Evolutionary conservation across 2,329 filamentous ascomycete genomes (phyloP), one percentile per base, ranked within the genome.

Genomic region (Clarireedia paspali): DNA sequence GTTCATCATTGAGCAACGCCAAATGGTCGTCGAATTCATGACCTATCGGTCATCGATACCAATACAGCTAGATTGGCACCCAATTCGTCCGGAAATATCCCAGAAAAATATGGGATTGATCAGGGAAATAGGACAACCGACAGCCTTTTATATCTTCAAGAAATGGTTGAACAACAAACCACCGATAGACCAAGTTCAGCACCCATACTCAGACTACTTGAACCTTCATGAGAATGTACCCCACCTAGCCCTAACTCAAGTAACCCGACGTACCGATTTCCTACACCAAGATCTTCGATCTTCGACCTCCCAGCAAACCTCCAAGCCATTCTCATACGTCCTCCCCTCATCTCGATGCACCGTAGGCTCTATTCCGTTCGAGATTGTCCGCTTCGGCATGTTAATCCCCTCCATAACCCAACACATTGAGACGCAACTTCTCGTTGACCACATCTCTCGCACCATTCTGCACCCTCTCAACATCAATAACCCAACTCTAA

Each of bases 341-440:
- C 66, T 85, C 3, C 77, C 78, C 0, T 65, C 73, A 1, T 61
- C 70, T 0, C 71, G 71, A n/a, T 81, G 82, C 53, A 75, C 66
- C 0, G 68, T 80, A 0, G 82, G 85, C 58, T 61, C 62, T 2
- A 63, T 81, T 2, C 73, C 77, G 0, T 64, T 73, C 6, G 68
- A 59, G 20, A 60, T 64, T 26, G 49, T 64, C n/a, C 65, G 64
- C 47, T 76, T 84, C 27, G 81, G 77, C 2, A 74, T 85, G 53
- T 75, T 94, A 39, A 77, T 94, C 5, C 90, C 91, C 0, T 84
- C 83, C 0, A 81, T 96, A 38, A 73, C 88, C 15, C 81, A 89
- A 61, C 80, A 81, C n/a, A 64, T 92, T 2, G 87, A 88, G 60
- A 74, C 82, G 0, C 73, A 78, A 26, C 71, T 92, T 24, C 73